phyloP scores from a whole-genome alignment of 495 filamentous ascomycete genomes.

The Cryomyces minteri region DNA sequence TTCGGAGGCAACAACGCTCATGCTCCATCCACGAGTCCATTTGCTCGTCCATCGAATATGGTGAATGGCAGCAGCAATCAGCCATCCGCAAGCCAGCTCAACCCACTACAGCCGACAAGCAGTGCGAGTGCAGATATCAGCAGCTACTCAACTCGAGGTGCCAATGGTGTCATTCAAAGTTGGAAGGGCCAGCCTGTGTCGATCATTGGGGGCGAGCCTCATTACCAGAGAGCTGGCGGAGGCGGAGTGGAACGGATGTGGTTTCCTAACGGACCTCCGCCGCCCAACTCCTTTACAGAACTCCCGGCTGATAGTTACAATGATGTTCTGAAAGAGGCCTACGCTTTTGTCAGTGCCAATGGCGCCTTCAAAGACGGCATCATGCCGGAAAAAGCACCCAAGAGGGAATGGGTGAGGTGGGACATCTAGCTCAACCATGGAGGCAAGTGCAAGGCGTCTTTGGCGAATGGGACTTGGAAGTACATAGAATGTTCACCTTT shows the following conservation, averaged over 20 bases:
- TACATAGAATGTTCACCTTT: too few relatives aligned
- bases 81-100: not conserved
- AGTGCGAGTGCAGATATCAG: not conserved
- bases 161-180: conserved; percentile 20
- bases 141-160: too few relatives aligned
- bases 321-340: conserved; percentile 34
- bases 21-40: not conserved
- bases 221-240: conserved; percentile 30
- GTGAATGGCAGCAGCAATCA: not conserved
- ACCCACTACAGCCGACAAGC: not conserved
- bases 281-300: conserved; percentile 23
- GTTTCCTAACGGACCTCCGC: conserved; percentile 51
- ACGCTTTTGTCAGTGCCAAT: conserved; percentile 36
- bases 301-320: conserved; percentile 31
- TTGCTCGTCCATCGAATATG: not conserved
- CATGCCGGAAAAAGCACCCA: conserved; percentile 55
- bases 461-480: too few relatives aligned
- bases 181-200: conserved; percentile 39
- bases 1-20: not conserved
- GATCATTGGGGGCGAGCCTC: conserved; percentile 31
- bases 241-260: conserved; percentile 38
- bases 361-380: conserved; percentile 43
- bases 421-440: conserved; percentile 16
- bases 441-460: too few relatives aligned
- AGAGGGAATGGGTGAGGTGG: conserved; percentile 53